phyloP scores from a whole-genome alignment of 495 filamentous ascomycete genomes.

The Talaromyces trachyspermus region DNA sequence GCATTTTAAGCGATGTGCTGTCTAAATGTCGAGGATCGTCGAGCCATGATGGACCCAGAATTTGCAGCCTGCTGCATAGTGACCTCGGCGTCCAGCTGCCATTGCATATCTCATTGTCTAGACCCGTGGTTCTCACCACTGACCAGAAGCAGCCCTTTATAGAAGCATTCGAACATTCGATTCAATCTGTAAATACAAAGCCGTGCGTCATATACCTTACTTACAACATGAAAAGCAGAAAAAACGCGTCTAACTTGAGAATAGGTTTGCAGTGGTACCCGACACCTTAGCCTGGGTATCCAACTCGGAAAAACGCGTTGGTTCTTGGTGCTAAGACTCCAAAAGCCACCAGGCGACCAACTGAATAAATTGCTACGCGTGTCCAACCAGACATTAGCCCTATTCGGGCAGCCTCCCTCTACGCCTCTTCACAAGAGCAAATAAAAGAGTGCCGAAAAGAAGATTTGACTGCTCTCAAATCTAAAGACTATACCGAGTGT shows the following conservation, averaged over 20 bases:
- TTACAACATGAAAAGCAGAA: background rate
- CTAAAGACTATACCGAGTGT: conserved; percentile 36
- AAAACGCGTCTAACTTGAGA: background rate
- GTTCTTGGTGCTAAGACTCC: conserved; percentile 71
- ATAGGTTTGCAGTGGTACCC: conserved; percentile 45
- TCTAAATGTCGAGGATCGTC: conserved; percentile 22
- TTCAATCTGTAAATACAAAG: conserved; percentile 34
- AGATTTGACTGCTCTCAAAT: background rate
- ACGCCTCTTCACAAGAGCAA: no score
- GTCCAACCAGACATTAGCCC: conserved; percentile 54
- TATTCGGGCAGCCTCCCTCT: conserved; percentile 61
- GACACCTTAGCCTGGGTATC: conserved; percentile 56
- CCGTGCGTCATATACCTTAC: conserved; percentile 29
- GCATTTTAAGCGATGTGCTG: conserved; percentile 47
- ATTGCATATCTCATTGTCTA: conserved; percentile 84
- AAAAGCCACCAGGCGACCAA: conserved; percentile 39
- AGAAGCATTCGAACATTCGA: conserved; percentile 21
- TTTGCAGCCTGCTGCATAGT: conserved; percentile 60
- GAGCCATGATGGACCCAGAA: conserved; percentile 8
- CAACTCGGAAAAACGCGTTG: conserved; percentile 71
- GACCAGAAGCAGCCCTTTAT: conserved; percentile 58
- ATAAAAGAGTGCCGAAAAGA: no score
- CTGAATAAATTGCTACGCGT: conserved; percentile 56
- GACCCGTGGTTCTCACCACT: conserved; percentile 60
- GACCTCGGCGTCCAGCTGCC: conserved; percentile 74